Conservation (phyloP, 148 eudicot genomes). For the Rhododendron kiyosumense region DNA sequence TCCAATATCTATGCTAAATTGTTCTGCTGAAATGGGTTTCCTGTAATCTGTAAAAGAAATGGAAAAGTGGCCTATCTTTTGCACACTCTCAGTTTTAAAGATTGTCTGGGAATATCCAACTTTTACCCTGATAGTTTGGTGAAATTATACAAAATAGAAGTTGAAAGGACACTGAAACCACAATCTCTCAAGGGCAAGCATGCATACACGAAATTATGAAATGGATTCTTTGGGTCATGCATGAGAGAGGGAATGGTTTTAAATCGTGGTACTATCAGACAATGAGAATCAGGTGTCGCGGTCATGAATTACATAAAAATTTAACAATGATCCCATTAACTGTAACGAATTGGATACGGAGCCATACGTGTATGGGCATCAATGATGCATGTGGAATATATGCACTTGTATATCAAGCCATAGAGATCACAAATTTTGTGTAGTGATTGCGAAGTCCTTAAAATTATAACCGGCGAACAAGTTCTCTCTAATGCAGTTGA, state of each 20-base stretch:
- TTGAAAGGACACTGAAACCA: slow-evolving; percentile 35
- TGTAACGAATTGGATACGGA: neutral
- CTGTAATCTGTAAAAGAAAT: slow-evolving; percentile 22
- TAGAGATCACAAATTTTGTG: neutral
- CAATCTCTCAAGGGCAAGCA: neutral
- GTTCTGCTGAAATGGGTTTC: slow-evolving; percentile 21
- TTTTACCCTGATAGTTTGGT: slow-evolving; percentile 19
- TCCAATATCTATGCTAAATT: slow-evolving; percentile 13
- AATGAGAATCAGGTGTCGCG: neutral
- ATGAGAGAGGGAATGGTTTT: neutral
- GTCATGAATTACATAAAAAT: neutral
- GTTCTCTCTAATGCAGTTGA: neutral
- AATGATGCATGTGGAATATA: neutral
- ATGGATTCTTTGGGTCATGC: neutral
- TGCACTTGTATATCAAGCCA: neutral
- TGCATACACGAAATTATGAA: neutral
- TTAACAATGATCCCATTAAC: too few species aligned
- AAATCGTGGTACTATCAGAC: neutral
- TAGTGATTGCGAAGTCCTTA: neutral
- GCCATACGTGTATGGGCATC: neutral
- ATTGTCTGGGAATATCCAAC: slow-evolving; percentile 59
- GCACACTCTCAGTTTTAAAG: slow-evolving; percentile 45
- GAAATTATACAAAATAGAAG: slow-evolving; percentile 29
- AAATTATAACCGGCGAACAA: neutral
- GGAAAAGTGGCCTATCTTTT: slow-evolving; percentile 53